Evolutionary conservation across 768 basidiomycete genomes (phyloP).

Genomic region (Boletales sp.): DNA sequence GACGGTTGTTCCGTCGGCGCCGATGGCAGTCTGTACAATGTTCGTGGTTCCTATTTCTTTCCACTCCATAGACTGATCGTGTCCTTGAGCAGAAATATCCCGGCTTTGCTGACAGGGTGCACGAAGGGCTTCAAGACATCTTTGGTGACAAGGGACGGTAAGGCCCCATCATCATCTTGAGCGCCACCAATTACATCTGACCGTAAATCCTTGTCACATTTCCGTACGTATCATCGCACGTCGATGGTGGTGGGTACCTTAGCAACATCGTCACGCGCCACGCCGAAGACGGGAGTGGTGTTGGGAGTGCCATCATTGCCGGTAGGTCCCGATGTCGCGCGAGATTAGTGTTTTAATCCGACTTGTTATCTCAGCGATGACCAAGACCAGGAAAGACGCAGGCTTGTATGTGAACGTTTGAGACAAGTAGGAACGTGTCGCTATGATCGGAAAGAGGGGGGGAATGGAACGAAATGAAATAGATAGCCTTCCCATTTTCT

Average conservation of each 20-base stretch:
- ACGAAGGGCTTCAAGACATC: constrained; percentile 89
- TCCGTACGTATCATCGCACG: constrained; percentile 64
- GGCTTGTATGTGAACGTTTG: constrained; percentile 54
- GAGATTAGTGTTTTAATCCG: not conserved
- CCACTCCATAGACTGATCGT: not conserved
- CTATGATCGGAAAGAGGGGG: not conserved
- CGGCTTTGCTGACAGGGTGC: constrained; percentile 87
- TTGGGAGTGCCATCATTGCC: constrained; percentile 96
- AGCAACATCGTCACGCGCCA: constrained; percentile 34
- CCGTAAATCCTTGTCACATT: constrained; percentile 12
- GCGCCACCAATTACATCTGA: not conserved
- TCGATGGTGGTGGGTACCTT: constrained; percentile 33
- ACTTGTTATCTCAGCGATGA: constrained; percentile 64
- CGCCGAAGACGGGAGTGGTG: constrained; percentile 66
- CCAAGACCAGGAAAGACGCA: constrained; percentile 71
- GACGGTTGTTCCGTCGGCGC: constrained; percentile 88
- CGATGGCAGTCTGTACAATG: constrained; percentile 94
- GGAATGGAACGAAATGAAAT: too few species aligned
- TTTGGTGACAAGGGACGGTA: constrained; percentile 95
- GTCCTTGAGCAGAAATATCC: constrained; percentile 83
- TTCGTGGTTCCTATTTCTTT: constrained; percentile 33
- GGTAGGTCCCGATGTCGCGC: constrained; percentile 37
- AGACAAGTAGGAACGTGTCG: constrained; percentile 5
- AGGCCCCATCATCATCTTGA: constrained; percentile 8
- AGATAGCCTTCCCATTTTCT: too few species aligned